Base-by-base conservation (phyloP, 2,329 filamentous ascomycete species). In the Venturia oleaginea region DNA sequence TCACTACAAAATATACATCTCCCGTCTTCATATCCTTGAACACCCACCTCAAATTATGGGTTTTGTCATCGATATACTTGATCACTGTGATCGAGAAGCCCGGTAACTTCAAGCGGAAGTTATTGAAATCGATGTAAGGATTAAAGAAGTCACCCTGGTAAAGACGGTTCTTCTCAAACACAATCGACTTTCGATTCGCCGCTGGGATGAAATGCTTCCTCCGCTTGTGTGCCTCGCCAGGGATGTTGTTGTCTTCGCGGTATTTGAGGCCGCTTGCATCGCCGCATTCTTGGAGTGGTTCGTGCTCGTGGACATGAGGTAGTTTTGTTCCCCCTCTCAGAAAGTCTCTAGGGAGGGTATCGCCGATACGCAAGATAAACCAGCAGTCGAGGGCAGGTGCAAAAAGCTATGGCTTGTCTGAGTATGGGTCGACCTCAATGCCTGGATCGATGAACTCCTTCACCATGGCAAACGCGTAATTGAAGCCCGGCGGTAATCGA, bases 361-460 rank as follows among this genome's bases (percentile, higher is more conserved):
- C 61, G 40, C 61, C 61, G 3, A 62, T 54, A 13, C 42, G 61
- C 7, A 62, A 15, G n/a, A 34, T 34, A n/a, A 62, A 62, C 40
- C 38, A 62, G 32, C 61, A 48, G 6, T 40, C 32, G 61, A 96
- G 75, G 0, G 90, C 86, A 0, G 91, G 87, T 0, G 92, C 92
- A 71, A 94, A 97, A 5, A 97, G 77, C 71, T 92, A 91, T 0
- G 93, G 94, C 69, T 84, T 81, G 71, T 97, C 92, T 4, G 90
- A 89, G 69, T 96, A 92, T 0, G 90, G 86, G 73, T 99, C 92
- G 13, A 92, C 92, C 8, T 97, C 91, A 0, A 99, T 78, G 0
- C 92, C 91, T 0, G 93, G 93, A 72, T 99, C 93, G 60, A 97
- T 88, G 79, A 87, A 90, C 89, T 91, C 95, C 70, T 90, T 90